Base-by-base conservation (phyloP, 305 asterid genomes). In the Fraxinus velutina region DNA sequence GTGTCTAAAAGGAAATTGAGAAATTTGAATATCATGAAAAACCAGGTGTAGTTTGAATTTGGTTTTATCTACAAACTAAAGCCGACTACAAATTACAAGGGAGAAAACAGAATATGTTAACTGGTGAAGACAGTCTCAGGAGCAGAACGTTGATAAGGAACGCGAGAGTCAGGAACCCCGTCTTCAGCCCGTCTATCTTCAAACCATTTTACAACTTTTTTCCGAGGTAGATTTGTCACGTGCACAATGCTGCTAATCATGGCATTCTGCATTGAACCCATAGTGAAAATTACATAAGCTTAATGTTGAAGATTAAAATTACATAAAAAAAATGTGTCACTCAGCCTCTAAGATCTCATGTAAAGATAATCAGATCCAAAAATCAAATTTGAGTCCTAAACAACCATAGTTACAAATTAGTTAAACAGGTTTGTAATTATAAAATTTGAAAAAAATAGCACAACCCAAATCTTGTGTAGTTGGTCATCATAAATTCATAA, bases 201-300 rank as follows among this genome's bases (percentile, higher is more conserved):
- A 2, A 95, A 93, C 99, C 97, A 95, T 83, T 95, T 93, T 89
- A 95, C 89, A 2, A 95, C 97, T 86, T 83, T 91, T 80, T 85
- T 92, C 44, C 92, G 92, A 5, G 99, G 98, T 85, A 95, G 90
- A 87, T 92, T 94, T 19, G 96, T 92, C 79, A 92, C 92, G 55
- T 93, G 97, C 78, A 95, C 99, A 17, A 95, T 93, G 93, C 95
- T 93, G 89, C 96, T 92, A 29, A 95, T 76, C 94, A 95, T 92
- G 34, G 98, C 89, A 82, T 95, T 93, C 99, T 95, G 94, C 87
- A 86, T 17, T 37, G 50, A 12, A 24, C 62, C 74, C 74, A 66
- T 0, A 66, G 37, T 4, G 17, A 29, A 66, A 29, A 66, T 66
- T 27, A 66, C 34, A 66, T 66, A 66, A 12, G 74, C 37, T 66